These are phyloP conservation scores for Canariomyces notabilis DNA, from an alignment of 2,329 filamentous ascomycete genomes.

Conservation along the genomic window DNA sequence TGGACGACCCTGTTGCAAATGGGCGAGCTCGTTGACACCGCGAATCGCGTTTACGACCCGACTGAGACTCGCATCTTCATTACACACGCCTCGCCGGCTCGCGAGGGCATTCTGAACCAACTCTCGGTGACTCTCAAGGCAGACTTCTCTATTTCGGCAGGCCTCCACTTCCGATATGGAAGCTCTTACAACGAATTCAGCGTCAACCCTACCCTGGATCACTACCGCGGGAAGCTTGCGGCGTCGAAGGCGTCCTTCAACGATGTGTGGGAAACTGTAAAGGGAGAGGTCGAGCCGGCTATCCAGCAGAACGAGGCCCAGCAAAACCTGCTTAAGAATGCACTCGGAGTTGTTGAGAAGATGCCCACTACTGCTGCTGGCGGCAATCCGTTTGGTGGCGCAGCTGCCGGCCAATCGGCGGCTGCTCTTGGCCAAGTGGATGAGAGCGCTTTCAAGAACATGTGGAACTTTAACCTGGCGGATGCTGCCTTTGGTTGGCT, in stretches of 20 bases:
- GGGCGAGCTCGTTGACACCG: conserved; percentile 95
- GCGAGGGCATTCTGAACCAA: conserved; percentile 95
- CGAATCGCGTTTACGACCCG: conserved; percentile 95
- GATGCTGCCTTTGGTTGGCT: conserved; percentile 97
- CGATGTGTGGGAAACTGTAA: conserved; percentile 99
- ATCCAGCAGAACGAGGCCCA: conserved; percentile 92
- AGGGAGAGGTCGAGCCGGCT: conserved; percentile 88
- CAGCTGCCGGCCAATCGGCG: conserved; percentile 57
- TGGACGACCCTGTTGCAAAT: conserved; percentile 98
- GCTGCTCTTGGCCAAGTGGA: conserved; percentile 81
- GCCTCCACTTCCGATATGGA: conserved; percentile 95
- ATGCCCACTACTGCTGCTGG: conserved; percentile 95
- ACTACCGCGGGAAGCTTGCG: conserved; percentile 96
- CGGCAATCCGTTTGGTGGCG: conserved; percentile 93
- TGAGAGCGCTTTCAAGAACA: conserved; percentile 99
- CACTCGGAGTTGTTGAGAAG: conserved; percentile 90
- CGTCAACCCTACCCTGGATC: conserved; percentile 94
- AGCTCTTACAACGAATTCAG: conserved; percentile 99
- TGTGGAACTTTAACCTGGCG: conserved; percentile 99
- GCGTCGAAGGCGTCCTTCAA: conserved; percentile 98
- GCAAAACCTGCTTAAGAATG: conserved; percentile 85
- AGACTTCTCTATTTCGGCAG: conserved; percentile 96
- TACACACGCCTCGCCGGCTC: conserved; percentile 92
- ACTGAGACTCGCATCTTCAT: conserved; percentile 96
- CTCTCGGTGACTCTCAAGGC: conserved; percentile 95